Percentiles rank a stretch among this genome's conserved stretches.
Evolutionary conservation across 2,329 filamentous ascomycete species (phyloP).

Genomic region (Phialophora tarda): DNA sequence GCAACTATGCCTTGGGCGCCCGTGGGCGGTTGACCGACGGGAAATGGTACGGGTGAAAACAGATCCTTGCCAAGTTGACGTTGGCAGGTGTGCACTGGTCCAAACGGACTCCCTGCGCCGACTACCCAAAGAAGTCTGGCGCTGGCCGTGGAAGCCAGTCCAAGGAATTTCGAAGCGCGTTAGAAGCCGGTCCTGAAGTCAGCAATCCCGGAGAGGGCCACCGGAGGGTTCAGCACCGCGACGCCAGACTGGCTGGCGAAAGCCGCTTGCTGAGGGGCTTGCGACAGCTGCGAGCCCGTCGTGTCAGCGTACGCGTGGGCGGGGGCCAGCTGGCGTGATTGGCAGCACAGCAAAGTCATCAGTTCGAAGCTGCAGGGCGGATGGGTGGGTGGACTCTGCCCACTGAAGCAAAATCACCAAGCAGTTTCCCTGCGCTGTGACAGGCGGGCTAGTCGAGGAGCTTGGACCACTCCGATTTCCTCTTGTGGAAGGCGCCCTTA

Average conservation of each 20-base stretch:
- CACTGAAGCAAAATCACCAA: slow-evolving; percentile 1
- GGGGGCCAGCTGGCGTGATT: slow-evolving; percentile 9
- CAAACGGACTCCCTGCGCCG: slow-evolving; percentile 21
- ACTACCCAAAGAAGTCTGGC: slow-evolving; percentile 29
- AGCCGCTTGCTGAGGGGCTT: slow-evolving; percentile 1
- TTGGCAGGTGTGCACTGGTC: slow-evolving; percentile 1
- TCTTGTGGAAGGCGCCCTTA: slow-evolving; percentile 15
- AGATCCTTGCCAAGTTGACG: slow-evolving; percentile 13
- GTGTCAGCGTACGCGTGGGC: slow-evolving; percentile 14
- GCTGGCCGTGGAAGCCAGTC: slow-evolving; percentile 10
- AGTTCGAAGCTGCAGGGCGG: slow-evolving; percentile 8
- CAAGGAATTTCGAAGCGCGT: slow-evolving; percentile 23
- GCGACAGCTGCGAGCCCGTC: not conserved
- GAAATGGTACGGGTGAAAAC: slow-evolving; percentile 22
- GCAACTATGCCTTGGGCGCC: slow-evolving; percentile 2
- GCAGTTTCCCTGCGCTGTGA: not conserved
- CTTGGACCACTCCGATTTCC: slow-evolving; percentile 11
- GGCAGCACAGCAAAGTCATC: slow-evolving; percentile 17
- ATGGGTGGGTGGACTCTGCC: not conserved
- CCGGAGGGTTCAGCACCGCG: not conserved
- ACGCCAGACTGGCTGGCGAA: not conserved
- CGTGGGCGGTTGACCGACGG: slow-evolving; percentile 31
- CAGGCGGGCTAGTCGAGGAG: not conserved
- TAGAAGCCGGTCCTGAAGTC: slow-evolving; percentile 28
- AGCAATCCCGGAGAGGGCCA: slow-evolving; percentile 30